Conservation (phyloP, 2,329 filamentous ascomycete genomes). For the Graphilbum ipis-grandicollis region DNA sequence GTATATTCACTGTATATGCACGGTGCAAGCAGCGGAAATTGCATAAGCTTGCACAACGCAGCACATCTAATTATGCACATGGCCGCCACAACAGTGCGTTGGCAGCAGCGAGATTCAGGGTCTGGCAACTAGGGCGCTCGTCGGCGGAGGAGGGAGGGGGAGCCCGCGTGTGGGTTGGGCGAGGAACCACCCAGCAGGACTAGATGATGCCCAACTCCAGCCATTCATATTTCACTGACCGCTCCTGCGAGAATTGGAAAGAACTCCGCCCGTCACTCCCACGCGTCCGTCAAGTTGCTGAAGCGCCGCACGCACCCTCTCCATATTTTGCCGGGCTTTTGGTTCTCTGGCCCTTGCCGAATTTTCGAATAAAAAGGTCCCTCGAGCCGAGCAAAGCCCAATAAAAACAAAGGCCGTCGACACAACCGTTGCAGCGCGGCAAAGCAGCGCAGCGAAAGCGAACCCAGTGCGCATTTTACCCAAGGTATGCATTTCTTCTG, state of each 20-base stretch:
- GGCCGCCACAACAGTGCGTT: background rate
- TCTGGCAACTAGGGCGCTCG: too few species aligned
- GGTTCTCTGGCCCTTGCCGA: background rate
- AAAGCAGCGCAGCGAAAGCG: too few species aligned
- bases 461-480: too few species aligned
- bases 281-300: too few species aligned
- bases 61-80: background rate
- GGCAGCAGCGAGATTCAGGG: background rate
- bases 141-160: too few species aligned
- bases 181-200: background rate
- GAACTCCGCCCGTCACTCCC: background rate
- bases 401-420: too few species aligned
- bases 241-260: slow-evolving; percentile 10
- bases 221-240: slow-evolving; percentile 12
- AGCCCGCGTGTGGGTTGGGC: background rate
- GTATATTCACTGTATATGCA: too few species aligned
- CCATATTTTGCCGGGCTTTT: background rate
- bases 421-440: too few species aligned
- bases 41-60: background rate
- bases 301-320: too few species aligned
- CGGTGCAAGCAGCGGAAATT: background rate
- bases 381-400: background rate
- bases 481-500: too few species aligned
- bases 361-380: too few species aligned
- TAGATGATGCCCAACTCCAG: slow-evolving; percentile 15